phyloP scores from a whole-genome alignment of 108 stramenopile species.

The Nitzschia sp. region DNA sequence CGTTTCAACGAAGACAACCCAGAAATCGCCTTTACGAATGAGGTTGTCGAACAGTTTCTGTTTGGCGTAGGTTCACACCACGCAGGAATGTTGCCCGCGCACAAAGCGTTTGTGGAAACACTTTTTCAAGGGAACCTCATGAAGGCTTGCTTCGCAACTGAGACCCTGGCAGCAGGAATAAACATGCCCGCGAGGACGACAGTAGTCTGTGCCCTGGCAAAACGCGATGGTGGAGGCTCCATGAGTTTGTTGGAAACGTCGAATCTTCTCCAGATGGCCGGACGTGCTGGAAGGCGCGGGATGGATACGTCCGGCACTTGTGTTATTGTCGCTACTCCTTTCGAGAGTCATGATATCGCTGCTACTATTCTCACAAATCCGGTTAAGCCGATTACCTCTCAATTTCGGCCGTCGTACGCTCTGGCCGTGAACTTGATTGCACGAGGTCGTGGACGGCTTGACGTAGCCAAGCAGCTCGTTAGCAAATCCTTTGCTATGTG shows the following conservation, averaged over 20 bases:
- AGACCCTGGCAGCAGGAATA: constrained; percentile 95
- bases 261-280: constrained; percentile 89
- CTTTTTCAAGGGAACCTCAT: constrained; percentile 81
- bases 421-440: constrained; percentile 77
- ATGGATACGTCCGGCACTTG: constrained; percentile 57
- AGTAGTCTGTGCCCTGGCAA: constrained; percentile 86
- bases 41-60: constrained; percentile 56
- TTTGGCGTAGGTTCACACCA: constrained; percentile 91
- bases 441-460: constrained; percentile 67
- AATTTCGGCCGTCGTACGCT: constrained; percentile 80
- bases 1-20: constrained; percentile 78
- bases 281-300: constrained; percentile 87
- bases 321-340: constrained; percentile 77
- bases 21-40: constrained; percentile 72
- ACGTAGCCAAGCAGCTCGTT: constrained; percentile 69
- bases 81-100: constrained; percentile 90
- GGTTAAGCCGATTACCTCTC: constrained; percentile 77
- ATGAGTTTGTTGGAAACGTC: constrained; percentile 77
- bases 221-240: constrained; percentile 63
- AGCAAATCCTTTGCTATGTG: constrained; percentile 80
- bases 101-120: constrained; percentile 90
- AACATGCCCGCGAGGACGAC: constrained; percentile 86
- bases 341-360: constrained; percentile 74
- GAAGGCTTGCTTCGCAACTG: constrained; percentile 93
- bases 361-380: constrained; percentile 66